Evolutionary conservation across 1,139 yeast genomes (phyloP).

Genomic region (Hemisphaericaspora xylanilytica): DNA sequence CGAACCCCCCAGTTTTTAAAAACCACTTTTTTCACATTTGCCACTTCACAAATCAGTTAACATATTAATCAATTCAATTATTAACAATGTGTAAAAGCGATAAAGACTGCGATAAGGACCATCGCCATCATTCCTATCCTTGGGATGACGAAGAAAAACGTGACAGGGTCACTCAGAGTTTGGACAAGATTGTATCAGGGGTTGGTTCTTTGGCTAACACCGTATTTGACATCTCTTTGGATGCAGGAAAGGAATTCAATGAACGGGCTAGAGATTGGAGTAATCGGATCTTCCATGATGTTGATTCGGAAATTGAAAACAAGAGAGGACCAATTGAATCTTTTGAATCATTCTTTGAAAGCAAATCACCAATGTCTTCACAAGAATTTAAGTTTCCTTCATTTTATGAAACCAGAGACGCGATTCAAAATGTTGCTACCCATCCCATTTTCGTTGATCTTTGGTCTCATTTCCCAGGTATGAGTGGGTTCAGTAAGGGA

Average conservation of each 20-base stretch:
- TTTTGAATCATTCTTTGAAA: constrained; percentile 2
- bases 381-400: constrained; percentile 10
- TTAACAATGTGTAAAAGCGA: constrained; percentile 3
- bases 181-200: constrained; percentile 19
- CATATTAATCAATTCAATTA: neutral
- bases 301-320: constrained; percentile 2
- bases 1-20: too few relatives aligned
- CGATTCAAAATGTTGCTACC: constrained; percentile 2
- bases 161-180: constrained; percentile 20
- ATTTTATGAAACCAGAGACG: constrained; percentile 13
- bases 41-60: neutral
- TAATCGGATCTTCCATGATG: constrained; percentile 17
- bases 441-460: constrained; percentile 11
- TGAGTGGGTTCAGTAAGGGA: constrained; percentile 16
- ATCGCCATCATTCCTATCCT: neutral
- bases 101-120: neutral
- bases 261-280: constrained; percentile 23
- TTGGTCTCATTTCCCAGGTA: constrained; percentile 12
- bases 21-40: neutral
- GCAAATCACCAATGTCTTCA: neutral
- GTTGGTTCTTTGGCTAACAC: constrained; percentile 12
- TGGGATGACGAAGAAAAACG: constrained; percentile 12
- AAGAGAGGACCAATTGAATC: neutral
- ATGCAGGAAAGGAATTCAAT: constrained; percentile 25
- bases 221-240: constrained; percentile 22